Evolutionary conservation across 441 rosid genomes (phyloP).

Genomic region (Aquilaria agallochum): DNA sequence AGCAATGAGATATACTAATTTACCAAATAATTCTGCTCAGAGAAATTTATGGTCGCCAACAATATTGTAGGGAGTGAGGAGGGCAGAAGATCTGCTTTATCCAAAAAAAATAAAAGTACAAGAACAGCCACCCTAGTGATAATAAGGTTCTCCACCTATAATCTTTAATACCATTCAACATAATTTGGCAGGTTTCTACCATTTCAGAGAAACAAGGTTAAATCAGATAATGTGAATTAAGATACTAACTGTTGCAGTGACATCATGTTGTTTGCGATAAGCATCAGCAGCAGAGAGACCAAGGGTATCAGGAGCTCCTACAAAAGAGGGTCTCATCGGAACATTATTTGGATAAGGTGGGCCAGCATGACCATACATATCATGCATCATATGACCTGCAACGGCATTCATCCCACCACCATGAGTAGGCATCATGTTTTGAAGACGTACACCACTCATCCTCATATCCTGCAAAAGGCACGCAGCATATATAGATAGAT

Average conservation of each 20-base stretch:
- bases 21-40: too few relatives aligned
- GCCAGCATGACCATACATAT: conserved; percentile 38
- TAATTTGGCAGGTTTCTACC: background rate
- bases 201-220: conserved; percentile 1
- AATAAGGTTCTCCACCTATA: background rate
- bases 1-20: too few relatives aligned
- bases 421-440: conserved; percentile 40
- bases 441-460: conserved; percentile 38
- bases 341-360: conserved; percentile 51
- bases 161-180: background rate
- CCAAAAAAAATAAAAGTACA: too few relatives aligned
- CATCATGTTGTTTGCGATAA: conserved; percentile 83
- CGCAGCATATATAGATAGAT: conserved; percentile 6
- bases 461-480: conserved; percentile 47
- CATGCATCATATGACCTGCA: conserved; percentile 45
- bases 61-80: too few relatives aligned
- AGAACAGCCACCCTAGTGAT: too few relatives aligned
- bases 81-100: too few relatives aligned
- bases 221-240: conserved; percentile 13
- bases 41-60: too few relatives aligned
- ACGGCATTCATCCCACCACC: conserved; percentile 42
- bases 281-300: conserved; percentile 64
- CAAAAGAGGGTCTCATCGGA: conserved; percentile 38
- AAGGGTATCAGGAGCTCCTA: conserved; percentile 39
- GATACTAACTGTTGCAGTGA: conserved; percentile 68